Conservation (phyloP, 257 asterid species). For the Nemophila menziesii region DNA sequence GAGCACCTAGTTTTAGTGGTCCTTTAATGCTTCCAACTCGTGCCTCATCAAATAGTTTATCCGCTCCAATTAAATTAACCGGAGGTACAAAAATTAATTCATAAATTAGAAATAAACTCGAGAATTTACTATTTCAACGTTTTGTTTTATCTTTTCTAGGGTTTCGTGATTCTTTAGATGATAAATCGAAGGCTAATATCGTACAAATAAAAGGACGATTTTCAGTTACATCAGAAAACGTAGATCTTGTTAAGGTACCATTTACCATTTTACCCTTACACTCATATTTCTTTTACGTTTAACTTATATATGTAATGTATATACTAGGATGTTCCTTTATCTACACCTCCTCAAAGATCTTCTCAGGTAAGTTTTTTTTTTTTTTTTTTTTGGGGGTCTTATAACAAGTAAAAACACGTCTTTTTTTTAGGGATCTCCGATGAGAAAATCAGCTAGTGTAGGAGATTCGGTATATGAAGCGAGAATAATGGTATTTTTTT, state of each 20-base stretch:
- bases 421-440: constrained; percentile 52
- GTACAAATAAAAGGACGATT: constrained; percentile 86
- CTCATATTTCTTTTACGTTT: constrained; percentile 16
- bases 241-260: constrained; percentile 73
- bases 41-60: constrained; percentile 82
- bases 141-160: constrained; percentile 26
- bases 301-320: constrained; percentile 27
- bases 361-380: constrained; percentile 62
- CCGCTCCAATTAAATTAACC: constrained; percentile 79
- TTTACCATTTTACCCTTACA: constrained; percentile 16
- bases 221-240: constrained; percentile 82
- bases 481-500: constrained; percentile 42
- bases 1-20: constrained; percentile 76
- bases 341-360: constrained; percentile 40
- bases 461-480: constrained; percentile 69
- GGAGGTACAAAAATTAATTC: constrained; percentile 35
- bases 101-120: constrained; percentile 1
- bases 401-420: no score
- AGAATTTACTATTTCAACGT: not conserved
- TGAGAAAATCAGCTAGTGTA: constrained; percentile 72
- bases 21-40: constrained; percentile 76
- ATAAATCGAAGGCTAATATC: constrained; percentile 56
- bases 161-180: constrained; percentile 62
- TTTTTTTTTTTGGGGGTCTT: no score
- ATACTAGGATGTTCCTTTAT: constrained; percentile 58